Conservation (phyloP, 73 alveolate species). For the Stentor roeselii region DNA sequence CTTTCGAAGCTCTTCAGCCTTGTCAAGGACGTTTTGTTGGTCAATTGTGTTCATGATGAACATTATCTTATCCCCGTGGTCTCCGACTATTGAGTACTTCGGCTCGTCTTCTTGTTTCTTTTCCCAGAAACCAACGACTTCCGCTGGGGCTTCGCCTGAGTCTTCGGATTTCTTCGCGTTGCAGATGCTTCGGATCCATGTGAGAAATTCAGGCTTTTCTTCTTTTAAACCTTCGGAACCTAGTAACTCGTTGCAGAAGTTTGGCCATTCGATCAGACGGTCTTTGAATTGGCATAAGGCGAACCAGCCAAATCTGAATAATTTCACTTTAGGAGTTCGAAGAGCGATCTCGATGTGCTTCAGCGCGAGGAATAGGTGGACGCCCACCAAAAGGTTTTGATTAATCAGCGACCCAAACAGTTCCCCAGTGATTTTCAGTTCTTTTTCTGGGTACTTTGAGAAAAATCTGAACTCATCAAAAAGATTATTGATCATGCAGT, state of each 20-base stretch:
- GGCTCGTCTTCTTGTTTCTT: not conserved
- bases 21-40: conserved; percentile 49
- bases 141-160: conserved; percentile 7
- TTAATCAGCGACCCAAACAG: conserved; percentile 86
- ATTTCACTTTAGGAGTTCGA: conserved; percentile 75
- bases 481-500: conserved; percentile 95
- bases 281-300: conserved; percentile 71
- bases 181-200: conserved; percentile 3
- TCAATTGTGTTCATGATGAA: conserved; percentile 46
- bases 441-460: conserved; percentile 92
- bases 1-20: conserved; percentile 52
- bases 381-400: conserved; percentile 73
- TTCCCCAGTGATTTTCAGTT: conserved; percentile 82
- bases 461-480: conserved; percentile 95
- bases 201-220: conserved; percentile 12
- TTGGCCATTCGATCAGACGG: conserved; percentile 58
- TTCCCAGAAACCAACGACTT: not conserved
- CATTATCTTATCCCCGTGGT: conserved; percentile 43
- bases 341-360: conserved; percentile 84
- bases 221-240: conserved; percentile 27
- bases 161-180: not conserved
- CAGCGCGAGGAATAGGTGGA: conserved; percentile 76
- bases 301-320: conserved; percentile 64
- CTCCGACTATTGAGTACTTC: not conserved
- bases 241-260: conserved; percentile 45